Evolutionary conservation across 2,329 filamentous ascomycete genomes (phyloP).

Genomic region (Nectriaceae sp.): DNA sequence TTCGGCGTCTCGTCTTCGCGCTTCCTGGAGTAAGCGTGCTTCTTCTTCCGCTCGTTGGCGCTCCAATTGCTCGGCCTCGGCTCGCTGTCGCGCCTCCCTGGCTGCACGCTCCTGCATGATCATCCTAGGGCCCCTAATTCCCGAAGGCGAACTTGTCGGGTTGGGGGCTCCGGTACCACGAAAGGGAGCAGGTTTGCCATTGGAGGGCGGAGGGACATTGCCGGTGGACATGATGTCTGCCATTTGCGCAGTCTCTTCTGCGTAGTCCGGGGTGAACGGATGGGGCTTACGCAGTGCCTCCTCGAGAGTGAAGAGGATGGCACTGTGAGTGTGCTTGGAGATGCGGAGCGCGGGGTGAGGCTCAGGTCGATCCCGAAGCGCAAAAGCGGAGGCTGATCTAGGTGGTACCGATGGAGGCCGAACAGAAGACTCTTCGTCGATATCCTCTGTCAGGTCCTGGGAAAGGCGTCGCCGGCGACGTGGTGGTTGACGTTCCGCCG

Average conservation of each 20-base stretch:
- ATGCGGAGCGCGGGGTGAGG: conserved; percentile 61
- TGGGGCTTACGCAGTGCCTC: conserved; percentile 83
- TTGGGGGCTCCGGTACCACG: conserved; percentile 51
- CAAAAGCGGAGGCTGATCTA: conserved; percentile 29
- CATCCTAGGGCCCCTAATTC: conserved; percentile 81
- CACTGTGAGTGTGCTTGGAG: conserved; percentile 82
- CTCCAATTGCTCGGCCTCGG: conserved; percentile 65
- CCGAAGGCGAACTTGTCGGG: conserved; percentile 58
- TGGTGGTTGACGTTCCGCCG: conserved; percentile 37
- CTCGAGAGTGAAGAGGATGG: conserved; percentile 90
- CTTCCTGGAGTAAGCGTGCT: conserved; percentile 54
- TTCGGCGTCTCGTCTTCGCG: conserved; percentile 59
- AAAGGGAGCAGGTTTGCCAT: conserved; percentile 47
- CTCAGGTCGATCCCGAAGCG: conserved; percentile 35
- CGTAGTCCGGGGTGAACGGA: conserved; percentile 78
- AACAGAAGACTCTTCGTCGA: conserved; percentile 40
- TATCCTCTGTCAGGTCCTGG: conserved; percentile 50
- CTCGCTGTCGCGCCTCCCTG: conserved; percentile 70
- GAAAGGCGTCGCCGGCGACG: conserved; percentile 41
- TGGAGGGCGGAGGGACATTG: conserved; percentile 54
- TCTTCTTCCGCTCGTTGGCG: conserved; percentile 61
- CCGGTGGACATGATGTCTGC: conserved; percentile 71
- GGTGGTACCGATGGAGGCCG: conserved; percentile 21
- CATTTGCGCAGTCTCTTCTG: conserved; percentile 92
- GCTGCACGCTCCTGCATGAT: conserved; percentile 88